phyloP scores from a whole-genome alignment of 2,329 filamentous ascomycete species.

The Trichoderma cornu-damae region DNA sequence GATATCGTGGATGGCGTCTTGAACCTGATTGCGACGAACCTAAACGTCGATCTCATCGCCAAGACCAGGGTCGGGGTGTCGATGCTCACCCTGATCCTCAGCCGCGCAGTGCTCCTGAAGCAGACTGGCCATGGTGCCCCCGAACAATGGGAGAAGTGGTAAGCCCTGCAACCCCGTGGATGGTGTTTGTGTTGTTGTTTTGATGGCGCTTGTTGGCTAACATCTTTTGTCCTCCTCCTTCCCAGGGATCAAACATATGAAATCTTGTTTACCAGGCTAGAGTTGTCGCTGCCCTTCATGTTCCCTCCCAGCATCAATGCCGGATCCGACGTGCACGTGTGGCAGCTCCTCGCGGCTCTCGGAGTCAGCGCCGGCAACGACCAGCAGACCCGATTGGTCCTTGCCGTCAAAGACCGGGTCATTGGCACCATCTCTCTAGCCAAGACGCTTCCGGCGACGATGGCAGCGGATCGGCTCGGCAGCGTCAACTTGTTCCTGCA shows the following conservation, averaged over 20 bases:
- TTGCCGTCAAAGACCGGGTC: conserved; percentile 95
- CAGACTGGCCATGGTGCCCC: conserved; percentile 67
- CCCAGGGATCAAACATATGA: conserved; percentile 73
- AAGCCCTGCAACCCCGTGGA: conserved; percentile 28
- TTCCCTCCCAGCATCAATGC: conserved; percentile 90
- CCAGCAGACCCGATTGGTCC: conserved; percentile 88
- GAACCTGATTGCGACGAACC: conserved; percentile 74
- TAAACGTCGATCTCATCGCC: conserved; percentile 78
- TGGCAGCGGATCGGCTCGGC: conserved; percentile 75
- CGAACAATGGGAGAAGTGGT: conserved; percentile 77
- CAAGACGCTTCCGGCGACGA: conserved; percentile 82
- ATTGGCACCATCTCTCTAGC: conserved; percentile 89
- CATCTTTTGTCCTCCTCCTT: background rate
- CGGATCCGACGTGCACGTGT: conserved; percentile 91
- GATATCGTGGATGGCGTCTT: conserved; percentile 88
- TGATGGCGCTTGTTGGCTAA: background rate
- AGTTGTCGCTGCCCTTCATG: conserved; percentile 75
- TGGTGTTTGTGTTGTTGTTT: background rate
- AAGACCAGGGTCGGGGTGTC: conserved; percentile 83
- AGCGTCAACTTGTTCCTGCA: conserved; percentile 99
- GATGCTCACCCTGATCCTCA: conserved; percentile 89
- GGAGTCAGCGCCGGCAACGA: conserved; percentile 90
- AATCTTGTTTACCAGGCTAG: conserved; percentile 77
- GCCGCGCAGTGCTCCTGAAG: conserved; percentile 88
- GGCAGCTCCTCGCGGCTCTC: conserved; percentile 94